Conservation (phyloP, 768 basidiomycete species). For the Tylopilus subfusipes region DNA sequence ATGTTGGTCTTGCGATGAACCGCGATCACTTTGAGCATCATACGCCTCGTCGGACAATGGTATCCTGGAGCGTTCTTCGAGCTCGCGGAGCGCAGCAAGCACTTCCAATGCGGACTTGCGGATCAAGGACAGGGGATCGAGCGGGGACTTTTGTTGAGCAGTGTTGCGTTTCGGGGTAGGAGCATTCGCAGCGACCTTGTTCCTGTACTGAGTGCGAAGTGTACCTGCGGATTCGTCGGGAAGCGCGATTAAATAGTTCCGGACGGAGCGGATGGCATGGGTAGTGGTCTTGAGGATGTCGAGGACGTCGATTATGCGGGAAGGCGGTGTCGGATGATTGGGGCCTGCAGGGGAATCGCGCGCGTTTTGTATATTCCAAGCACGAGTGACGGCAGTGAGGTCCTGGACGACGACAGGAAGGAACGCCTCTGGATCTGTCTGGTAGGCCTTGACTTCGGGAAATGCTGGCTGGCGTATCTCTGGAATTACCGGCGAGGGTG, state of each 20-base stretch:
- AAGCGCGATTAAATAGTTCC: slow-evolving; percentile 79
- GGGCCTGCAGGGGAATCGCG: slow-evolving; percentile 13
- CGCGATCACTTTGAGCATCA: slow-evolving; percentile 72
- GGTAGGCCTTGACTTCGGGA: slow-evolving; percentile 58
- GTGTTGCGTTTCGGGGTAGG: slow-evolving; percentile 35
- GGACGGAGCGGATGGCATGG: slow-evolving; percentile 72
- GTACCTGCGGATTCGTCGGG: slow-evolving; percentile 68
- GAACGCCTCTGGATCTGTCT: slow-evolving; percentile 74
- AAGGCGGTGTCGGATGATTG: slow-evolving; percentile 6
- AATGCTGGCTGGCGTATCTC: slow-evolving; percentile 41
- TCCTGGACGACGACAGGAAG: slow-evolving; percentile 78
- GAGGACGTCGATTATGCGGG: slow-evolving; percentile 55
- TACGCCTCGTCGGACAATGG: slow-evolving; percentile 81
- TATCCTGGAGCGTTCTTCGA: slow-evolving; percentile 77
- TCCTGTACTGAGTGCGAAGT: slow-evolving; percentile 56
- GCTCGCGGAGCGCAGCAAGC: slow-evolving; percentile 67
- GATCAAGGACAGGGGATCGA: slow-evolving; percentile 66
- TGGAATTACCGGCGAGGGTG: slow-evolving; percentile 64
- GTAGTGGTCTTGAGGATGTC: slow-evolving; percentile 75
- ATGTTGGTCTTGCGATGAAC: slow-evolving; percentile 37
- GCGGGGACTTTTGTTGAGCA: slow-evolving; percentile 33
- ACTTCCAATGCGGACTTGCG: slow-evolving; percentile 81
- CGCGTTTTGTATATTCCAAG: slow-evolving; percentile 51
- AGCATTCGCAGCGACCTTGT: slow-evolving; percentile 38
- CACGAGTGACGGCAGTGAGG: slow-evolving; percentile 55